These are phyloP conservation scores for Jamesozyma spencerorum DNA, from an alignment of 805 yeast species.

Conservation along the genomic window DNA sequence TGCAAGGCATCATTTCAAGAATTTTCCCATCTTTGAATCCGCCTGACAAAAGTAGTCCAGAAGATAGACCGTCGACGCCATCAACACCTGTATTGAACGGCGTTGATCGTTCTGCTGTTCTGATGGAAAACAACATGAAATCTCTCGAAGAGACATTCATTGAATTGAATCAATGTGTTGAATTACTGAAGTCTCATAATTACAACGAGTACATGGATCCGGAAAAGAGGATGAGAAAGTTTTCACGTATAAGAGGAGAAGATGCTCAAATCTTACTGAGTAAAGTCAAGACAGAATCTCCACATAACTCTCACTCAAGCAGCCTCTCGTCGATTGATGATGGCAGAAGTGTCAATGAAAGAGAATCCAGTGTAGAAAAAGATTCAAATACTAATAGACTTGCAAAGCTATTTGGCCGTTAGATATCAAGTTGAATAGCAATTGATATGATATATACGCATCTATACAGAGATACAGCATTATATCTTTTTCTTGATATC, in stretches of 20 bases:
- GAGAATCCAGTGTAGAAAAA: constrained; percentile 6
- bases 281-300: constrained; percentile 30
- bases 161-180: constrained; percentile 72
- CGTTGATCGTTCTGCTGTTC: constrained; percentile 12
- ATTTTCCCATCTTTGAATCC: constrained; percentile 27
- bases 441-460: too few relatives aligned
- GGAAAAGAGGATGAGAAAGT: constrained; percentile 49
- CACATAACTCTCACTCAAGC: neutral
- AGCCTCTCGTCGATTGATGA: neutral
- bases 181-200: constrained; percentile 55
- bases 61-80: constrained; percentile 14
- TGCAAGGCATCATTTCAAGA: constrained; percentile 44
- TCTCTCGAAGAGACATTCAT: constrained; percentile 65
- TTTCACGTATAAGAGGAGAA: constrained; percentile 65
- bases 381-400: constrained; percentile 14
- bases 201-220: constrained; percentile 55
- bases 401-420: constrained; percentile 19
- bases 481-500: too few relatives aligned
- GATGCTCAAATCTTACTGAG: constrained; percentile 53
- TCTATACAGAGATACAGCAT: too few relatives aligned
- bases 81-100: constrained; percentile 16
- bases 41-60: neutral
- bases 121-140: constrained; percentile 31
- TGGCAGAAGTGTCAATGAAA: neutral
- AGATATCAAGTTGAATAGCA: too few relatives aligned